Evolutionary conservation across 371 early-diverging fungal genomes (phyloP), one percentile per base, ranked within the genome.

Genomic region (Rhizopus sp.): DNA sequence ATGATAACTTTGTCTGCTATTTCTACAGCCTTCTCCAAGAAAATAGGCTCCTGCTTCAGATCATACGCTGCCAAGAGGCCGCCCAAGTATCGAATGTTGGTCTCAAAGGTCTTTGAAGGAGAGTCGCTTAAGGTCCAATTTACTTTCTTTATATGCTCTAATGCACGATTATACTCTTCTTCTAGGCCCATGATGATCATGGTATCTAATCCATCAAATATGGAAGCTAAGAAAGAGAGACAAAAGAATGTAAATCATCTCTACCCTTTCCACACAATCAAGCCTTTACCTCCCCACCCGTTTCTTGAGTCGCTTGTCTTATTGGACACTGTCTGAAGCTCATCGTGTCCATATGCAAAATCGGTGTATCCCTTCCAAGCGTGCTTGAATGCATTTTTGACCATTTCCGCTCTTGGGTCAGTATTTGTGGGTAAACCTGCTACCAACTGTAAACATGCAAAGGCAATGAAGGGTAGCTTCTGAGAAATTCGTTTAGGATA

Each of bases 191-290:
- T 90, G 33, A 98, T 74, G 35, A 83, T 59, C 51, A 92, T 78
- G 2, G 96, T 94, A 62, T 94, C 96, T 33, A 96, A 72, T 8
- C 90, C 77, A 65, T 96, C 96, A 33, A 94, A 80, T 57, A 93
- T 83, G 3, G 92, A 88, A 45, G 84, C 84, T 78, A 44, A 31
- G 9, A 29, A 45, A 8, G 10, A 34, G 45, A 48, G 30, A 53
- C 10, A 82, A 66, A 55, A 69, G 60, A 30, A 75, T 60, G 8
- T 64, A 60, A 16, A 82, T 50, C 80, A 6, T 16, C 5, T 42
- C 8, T 17, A 7, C 5, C 29, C 29, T 46, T 8, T 29, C 46
- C 23, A 8, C 72, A 23, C 23, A 23, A 23, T 2, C 23, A 23
- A 23, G 23, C 1, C 7, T 49, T 49, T 69, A 75, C 78, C 78